A percentile compares a stretch with the other conserved stretches of the same genome.
Conservation (phyloP, 305 asterid genomes). For the Plantago coronopus region DNA sequence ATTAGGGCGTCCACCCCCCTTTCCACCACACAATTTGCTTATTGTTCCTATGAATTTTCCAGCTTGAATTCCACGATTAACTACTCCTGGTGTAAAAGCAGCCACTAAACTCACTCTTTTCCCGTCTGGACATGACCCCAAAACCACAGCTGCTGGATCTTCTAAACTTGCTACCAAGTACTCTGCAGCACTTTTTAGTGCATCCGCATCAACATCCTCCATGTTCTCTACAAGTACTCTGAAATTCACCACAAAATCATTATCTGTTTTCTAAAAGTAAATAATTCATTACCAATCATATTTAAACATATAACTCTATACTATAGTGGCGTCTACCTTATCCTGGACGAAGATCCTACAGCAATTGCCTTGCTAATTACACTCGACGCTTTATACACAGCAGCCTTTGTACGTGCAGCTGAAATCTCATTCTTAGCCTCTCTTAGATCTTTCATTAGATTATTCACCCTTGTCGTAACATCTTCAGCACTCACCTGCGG, state of each 20-base stretch:
- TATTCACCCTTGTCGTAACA: slow-evolving; percentile 63
- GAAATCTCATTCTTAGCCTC: slow-evolving; percentile 65
- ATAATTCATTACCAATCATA: too few species aligned
- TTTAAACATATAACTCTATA: too few species aligned
- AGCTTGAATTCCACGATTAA: slow-evolving; percentile 71
- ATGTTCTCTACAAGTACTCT: slow-evolving; percentile 78
- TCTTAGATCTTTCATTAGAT: slow-evolving; percentile 76
- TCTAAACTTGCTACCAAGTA: slow-evolving; percentile 50
- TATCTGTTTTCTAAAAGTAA: too few species aligned
- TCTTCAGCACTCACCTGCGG: slow-evolving; percentile 89
- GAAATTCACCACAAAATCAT: slow-evolving; percentile 1
- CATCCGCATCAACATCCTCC: slow-evolving; percentile 83
- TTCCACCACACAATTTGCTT: slow-evolving; percentile 87
- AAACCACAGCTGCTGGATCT: slow-evolving; percentile 84
- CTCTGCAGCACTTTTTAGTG: slow-evolving; percentile 81
- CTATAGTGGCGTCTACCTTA: slow-evolving; percentile 32
- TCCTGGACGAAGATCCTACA: slow-evolving; percentile 56
- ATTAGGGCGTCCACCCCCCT: slow-evolving; percentile 91
- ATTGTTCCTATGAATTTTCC: slow-evolving; percentile 84
- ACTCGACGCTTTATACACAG: slow-evolving; percentile 75
- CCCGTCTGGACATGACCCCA: slow-evolving; percentile 82
- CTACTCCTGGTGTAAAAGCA: slow-evolving; percentile 77
- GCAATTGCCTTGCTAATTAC: slow-evolving; percentile 45
- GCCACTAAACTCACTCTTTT: slow-evolving; percentile 72
- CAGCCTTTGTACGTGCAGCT: slow-evolving; percentile 77